phyloP scores from a whole-genome alignment of 495 filamentous ascomycete genomes.

The Hyaloscypha variabilis region DNA sequence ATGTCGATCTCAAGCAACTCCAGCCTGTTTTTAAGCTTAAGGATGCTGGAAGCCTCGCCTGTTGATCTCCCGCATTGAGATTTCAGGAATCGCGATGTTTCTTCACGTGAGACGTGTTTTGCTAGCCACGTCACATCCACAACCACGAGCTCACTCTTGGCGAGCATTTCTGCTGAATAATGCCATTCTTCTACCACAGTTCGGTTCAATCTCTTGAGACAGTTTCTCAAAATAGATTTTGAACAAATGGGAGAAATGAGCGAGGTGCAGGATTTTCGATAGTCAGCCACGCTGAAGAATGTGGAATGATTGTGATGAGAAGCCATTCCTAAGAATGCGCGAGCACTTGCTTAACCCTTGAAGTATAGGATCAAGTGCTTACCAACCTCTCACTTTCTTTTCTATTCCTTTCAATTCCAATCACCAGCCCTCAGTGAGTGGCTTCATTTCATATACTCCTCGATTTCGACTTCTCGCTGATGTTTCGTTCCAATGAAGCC shows the following conservation, averaged over 20 bases:
- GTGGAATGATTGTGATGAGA: not conserved
- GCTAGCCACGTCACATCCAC: not conserved
- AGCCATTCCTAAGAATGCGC: constrained; percentile 8
- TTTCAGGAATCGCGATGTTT: not conserved
- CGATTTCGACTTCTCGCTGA: not conserved
- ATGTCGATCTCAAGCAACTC: not conserved
- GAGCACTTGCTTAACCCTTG: not conserved
- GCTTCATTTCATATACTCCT: not conserved
- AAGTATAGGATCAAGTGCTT: not conserved
- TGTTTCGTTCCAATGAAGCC: constrained; percentile 5
- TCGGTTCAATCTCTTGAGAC: not conserved
- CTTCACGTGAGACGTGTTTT: not conserved
- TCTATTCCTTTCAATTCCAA: not conserved
- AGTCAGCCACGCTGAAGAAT: not conserved
- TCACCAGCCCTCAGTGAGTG: not conserved
- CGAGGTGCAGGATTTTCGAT: not conserved
- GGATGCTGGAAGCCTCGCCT: not conserved
- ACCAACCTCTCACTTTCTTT: not conserved
- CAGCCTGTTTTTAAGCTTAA: not conserved
- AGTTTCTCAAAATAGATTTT: not conserved
- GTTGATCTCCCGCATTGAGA: not conserved
- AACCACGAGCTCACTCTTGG: not conserved
- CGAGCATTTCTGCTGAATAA: not conserved
- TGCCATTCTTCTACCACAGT: not conserved
- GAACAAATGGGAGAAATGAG: not conserved